These are phyloP conservation scores for Sedum album DNA, from an alignment of 164 flowering plant genomes.

Conservation along the genomic window DNA sequence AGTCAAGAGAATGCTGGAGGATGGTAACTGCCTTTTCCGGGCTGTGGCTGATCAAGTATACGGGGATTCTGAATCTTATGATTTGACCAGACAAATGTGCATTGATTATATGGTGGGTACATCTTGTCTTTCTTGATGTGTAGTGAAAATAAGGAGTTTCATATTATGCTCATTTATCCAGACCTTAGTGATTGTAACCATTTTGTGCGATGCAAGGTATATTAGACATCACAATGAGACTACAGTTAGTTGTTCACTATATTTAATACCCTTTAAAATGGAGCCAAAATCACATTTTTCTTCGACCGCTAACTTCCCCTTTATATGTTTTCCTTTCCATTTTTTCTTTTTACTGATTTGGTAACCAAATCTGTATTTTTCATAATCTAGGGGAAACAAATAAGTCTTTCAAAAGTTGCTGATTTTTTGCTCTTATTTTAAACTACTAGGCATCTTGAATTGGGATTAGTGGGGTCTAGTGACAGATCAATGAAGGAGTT, in stretches of 20 bases:
- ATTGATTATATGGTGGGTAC: constrained; percentile 90
- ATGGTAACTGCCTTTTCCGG: constrained; percentile 98
- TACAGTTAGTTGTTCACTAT: not conserved
- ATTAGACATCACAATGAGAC: not conserved
- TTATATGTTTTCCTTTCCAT: not conserved
- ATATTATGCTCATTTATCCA: not conserved
- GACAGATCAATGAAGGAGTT: too few species aligned
- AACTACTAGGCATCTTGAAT: too few species aligned
- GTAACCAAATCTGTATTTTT: not conserved
- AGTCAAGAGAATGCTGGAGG: constrained; percentile 82
- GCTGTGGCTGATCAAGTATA: constrained; percentile 99
- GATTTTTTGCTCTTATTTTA: too few species aligned
- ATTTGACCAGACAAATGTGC: constrained; percentile 89
- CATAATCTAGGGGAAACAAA: too few species aligned
- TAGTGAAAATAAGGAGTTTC: not conserved
- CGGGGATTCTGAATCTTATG: constrained; percentile 88
- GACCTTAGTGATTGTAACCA: not conserved
- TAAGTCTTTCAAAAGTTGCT: too few species aligned
- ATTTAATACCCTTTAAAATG: too few species aligned
- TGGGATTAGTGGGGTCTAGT: too few species aligned
- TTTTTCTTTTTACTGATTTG: not conserved
- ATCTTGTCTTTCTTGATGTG: not conserved
- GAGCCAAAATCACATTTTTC: not conserved
- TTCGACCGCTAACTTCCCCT: not conserved
- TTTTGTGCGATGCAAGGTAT: not conserved